Percentiles rank a stretch among this genome's conserved stretches.
These are phyloP conservation scores for Trichosporon sp. DNA, from an alignment of 1,284 basidiomycete genomes.

Conservation along the genomic window DNA sequence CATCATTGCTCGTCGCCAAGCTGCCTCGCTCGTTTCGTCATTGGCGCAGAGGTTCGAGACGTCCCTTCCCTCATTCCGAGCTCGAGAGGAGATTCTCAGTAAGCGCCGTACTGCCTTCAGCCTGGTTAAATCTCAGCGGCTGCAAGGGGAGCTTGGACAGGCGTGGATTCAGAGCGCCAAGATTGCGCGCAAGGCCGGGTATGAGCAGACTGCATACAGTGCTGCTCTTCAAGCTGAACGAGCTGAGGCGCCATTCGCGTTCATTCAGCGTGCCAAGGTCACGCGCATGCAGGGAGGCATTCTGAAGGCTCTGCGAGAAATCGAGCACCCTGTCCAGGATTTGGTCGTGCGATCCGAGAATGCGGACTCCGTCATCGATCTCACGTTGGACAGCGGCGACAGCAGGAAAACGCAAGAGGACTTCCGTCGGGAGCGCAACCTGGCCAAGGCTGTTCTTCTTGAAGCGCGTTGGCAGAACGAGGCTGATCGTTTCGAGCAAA, in stretches of 20 bases:
- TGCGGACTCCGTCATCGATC: conserved; percentile 58
- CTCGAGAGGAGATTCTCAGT: conserved; percentile 85
- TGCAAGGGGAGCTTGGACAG: conserved; percentile 69
- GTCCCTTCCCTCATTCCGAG: conserved; percentile 88
- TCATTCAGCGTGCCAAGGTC: conserved; percentile 90
- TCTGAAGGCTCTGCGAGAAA: conserved; percentile 81
- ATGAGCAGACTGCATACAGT: conserved; percentile 96
- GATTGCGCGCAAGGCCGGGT: conserved; percentile 90
- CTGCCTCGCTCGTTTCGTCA: conserved; percentile 36
- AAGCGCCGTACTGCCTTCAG: conserved; percentile 84
- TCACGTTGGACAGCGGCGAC: conserved; percentile 56
- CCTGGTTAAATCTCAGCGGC: conserved; percentile 36
- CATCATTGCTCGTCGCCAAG: conserved; percentile 20
- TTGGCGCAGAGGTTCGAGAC: conserved; percentile 48
- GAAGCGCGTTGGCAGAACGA: conserved; percentile 92
- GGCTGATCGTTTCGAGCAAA: conserved; percentile 75
- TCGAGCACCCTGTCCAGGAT: conserved; percentile 52
- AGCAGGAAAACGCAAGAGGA: conserved; percentile 60
- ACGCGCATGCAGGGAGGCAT: conserved; percentile 78
- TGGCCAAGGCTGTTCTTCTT: conserved; percentile 82
- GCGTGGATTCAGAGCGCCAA: conserved; percentile 93
- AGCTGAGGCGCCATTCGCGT: conserved; percentile 73
- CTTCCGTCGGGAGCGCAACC: conserved; percentile 41
- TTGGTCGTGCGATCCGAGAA: conserved; percentile 21
- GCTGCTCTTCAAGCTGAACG: conserved; percentile 89